Percentiles rank a stretch among this genome's conserved stretches.
These are phyloP conservation scores for Quercus suber DNA, from an alignment of 306 rosid genomes.

Conservation along the genomic window DNA sequence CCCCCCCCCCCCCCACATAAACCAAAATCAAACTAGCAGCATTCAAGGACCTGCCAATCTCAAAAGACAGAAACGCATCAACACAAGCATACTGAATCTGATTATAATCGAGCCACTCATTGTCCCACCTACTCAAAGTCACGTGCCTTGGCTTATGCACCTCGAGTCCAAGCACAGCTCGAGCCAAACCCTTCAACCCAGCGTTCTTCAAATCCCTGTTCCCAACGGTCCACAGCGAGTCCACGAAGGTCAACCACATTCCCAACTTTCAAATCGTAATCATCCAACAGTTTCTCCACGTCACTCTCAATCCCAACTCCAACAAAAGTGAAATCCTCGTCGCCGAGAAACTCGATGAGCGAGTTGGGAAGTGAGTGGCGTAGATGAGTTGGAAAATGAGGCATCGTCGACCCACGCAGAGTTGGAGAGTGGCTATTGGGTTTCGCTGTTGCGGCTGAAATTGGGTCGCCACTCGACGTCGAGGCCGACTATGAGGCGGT, in stretches of 20 bases:
- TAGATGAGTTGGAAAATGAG: slow-evolving; percentile 32
- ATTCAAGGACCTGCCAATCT: slow-evolving; percentile 30
- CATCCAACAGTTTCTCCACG: slow-evolving; percentile 27
- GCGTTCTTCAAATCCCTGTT: slow-evolving; percentile 17
- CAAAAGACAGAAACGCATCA: slow-evolving; percentile 48
- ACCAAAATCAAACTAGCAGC: background rate
- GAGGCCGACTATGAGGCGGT: slow-evolving; percentile 35
- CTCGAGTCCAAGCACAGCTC: slow-evolving; percentile 29
- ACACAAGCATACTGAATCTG: slow-evolving; percentile 53
- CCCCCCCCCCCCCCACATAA: background rate
- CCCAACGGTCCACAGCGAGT: slow-evolving; percentile 13
- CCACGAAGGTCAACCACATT: slow-evolving; percentile 30
- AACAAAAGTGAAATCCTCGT: slow-evolving; percentile 18
- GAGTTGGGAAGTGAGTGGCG: slow-evolving; percentile 12
- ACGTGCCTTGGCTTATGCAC: slow-evolving; percentile 37
- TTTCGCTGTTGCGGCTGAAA: background rate
- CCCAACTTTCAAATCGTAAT: slow-evolving; percentile 27
- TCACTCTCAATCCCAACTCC: slow-evolving; percentile 46
- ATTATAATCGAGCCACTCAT: slow-evolving; percentile 27
- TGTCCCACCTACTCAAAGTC: slow-evolving; percentile 53
- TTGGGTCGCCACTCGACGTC: slow-evolving; percentile 56
- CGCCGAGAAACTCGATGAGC: slow-evolving; percentile 28
- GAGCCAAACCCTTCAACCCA: slow-evolving; percentile 42
- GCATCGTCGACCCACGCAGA: slow-evolving; percentile 38
- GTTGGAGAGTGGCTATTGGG: slow-evolving; percentile 39